phyloP scores from a whole-genome alignment of 2,329 filamentous ascomycete genomes.

The Myriosclerotinia scirpicola region DNA sequence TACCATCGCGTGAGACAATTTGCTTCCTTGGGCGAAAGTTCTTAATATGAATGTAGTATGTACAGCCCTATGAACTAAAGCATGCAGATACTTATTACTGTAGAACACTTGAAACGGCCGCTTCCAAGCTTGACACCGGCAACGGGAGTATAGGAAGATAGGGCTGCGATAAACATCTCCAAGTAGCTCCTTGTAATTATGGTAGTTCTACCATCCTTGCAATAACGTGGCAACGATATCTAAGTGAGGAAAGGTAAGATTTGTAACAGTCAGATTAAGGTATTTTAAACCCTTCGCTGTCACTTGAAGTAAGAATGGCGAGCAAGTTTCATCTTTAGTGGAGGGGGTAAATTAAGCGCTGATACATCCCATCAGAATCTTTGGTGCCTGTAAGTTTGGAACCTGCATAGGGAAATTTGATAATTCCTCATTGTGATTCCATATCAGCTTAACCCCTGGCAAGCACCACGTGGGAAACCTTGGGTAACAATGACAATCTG shows the following conservation, averaged over 20 bases:
- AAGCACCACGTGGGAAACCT: background rate
- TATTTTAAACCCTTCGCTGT: too few species aligned
- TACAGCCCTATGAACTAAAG: background rate
- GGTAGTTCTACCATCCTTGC: background rate
- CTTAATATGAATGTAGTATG: background rate
- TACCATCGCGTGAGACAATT: background rate
- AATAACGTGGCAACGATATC: background rate
- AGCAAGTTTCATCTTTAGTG: background rate
- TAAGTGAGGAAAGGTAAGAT: background rate
- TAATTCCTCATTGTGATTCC: constrained; percentile 2
- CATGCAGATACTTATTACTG: background rate
- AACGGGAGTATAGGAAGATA: background rate
- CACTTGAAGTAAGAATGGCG: background rate
- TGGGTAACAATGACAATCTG: background rate
- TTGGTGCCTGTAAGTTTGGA: background rate
- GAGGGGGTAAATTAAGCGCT: background rate
- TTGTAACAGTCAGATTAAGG: background rate
- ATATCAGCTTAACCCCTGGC: constrained; percentile 1
- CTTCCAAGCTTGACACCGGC: too few species aligned
- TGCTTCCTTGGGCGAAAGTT: background rate
- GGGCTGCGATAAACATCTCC: background rate
- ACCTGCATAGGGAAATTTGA: background rate
- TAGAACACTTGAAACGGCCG: background rate
- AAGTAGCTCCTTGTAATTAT: background rate
- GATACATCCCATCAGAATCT: background rate